Evolutionary conservation across 495 filamentous ascomycete species (phyloP).

Genomic region (Podospora tetraspora): DNA sequence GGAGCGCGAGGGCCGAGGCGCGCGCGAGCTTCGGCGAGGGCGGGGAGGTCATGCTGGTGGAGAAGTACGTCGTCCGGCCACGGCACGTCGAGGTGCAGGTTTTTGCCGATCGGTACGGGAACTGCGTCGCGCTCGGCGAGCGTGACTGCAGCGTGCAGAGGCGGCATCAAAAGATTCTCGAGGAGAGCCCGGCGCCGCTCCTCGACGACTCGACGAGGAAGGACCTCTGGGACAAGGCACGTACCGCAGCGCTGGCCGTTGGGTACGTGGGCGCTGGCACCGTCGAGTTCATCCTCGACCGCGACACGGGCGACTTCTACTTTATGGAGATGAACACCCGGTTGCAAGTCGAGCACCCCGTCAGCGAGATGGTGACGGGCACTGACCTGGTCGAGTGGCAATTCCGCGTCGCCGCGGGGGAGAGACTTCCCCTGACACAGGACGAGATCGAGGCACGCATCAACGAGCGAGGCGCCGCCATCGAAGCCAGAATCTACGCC

Average conservation of each 20-base stretch:
- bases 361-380: conserved; percentile 94
- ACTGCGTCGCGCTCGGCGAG: conserved; percentile 78
- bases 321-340: conserved; percentile 99
- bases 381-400: conserved; percentile 97
- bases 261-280: conserved; percentile 95
- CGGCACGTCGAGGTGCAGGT: conserved; percentile 97
- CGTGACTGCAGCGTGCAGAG: conserved; percentile 83
- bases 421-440: conserved; percentile 79
- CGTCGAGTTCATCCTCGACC: conserved; percentile 98
- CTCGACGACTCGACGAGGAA: conserved; percentile 71
- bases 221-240: conserved; percentile 90
- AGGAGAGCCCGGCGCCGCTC: conserved; percentile 91
- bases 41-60: conserved; percentile 84
- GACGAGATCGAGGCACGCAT: conserved; percentile 75
- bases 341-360: conserved; percentile 94
- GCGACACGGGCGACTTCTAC: conserved; percentile 87
- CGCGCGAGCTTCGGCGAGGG: conserved; percentile 85
- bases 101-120: conserved; percentile 86
- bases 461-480: conserved; percentile 69
- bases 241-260: conserved; percentile 83
- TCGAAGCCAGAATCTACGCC: conserved; percentile 95
- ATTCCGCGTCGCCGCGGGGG: conserved; percentile 84
- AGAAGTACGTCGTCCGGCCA: conserved; percentile 92
- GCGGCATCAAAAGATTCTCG: conserved; percentile 93
- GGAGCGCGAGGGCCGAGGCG: conserved; percentile 85